Conservation (phyloP, 1,284 basidiomycete genomes). For the Psilocybe mexicana region DNA sequence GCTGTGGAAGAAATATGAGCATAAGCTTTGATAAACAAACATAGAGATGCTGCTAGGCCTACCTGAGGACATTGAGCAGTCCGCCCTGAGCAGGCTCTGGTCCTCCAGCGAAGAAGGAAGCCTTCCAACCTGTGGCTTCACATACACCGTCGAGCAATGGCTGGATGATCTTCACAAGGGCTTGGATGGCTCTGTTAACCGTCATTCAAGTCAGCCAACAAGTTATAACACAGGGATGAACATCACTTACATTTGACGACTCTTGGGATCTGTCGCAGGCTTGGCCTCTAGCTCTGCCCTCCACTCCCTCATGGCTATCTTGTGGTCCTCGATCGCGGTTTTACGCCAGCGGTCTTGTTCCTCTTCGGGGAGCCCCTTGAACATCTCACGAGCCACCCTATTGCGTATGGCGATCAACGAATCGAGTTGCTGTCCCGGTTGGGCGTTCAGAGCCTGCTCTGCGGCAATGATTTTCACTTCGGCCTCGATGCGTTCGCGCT, state of each 20-base stretch:
- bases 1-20: too few species aligned
- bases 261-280: too few species aligned
- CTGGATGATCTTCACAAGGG: constrained; percentile 4
- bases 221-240: too few species aligned
- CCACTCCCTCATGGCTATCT: not conserved
- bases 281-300: too few species aligned
- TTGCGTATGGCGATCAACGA: not conserved
- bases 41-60: too few species aligned
- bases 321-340: not conserved
- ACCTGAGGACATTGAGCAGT: constrained; percentile 3
- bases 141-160: constrained; percentile 10
- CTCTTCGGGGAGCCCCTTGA: not conserved
- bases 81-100: constrained; percentile 14
- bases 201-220: too few species aligned
- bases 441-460: not conserved
- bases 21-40: too few species aligned
- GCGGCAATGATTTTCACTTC: not conserved
- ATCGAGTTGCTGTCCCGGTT: not conserved
- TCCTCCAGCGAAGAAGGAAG: constrained; percentile 9
- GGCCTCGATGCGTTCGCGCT: not conserved
- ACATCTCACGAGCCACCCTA: constrained; percentile 2
- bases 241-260: too few species aligned
- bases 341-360: not conserved
- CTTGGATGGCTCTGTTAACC: not conserved
- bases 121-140: constrained; percentile 11